These are phyloP conservation scores for Diutina mesorugosa DNA, from an alignment of 1,139 yeast genomes.

Conservation along the genomic window DNA sequence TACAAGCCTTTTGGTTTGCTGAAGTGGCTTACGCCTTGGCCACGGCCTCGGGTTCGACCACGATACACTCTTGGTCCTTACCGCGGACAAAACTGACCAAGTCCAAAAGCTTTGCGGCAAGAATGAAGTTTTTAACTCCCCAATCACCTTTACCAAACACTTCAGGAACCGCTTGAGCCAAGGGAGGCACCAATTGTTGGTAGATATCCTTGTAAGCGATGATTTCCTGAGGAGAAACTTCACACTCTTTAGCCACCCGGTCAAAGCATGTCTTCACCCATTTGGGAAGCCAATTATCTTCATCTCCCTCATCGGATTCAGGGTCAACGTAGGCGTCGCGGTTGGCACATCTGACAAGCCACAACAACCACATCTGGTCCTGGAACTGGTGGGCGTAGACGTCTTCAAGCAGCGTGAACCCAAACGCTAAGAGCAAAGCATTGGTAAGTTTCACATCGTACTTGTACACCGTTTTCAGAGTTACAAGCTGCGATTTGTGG, in stretches of 20 bases:
- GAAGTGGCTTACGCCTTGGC: not conserved
- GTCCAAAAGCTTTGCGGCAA: slow-evolving; percentile 50
- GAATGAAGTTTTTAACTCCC: slow-evolving; percentile 45
- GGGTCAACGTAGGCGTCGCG: slow-evolving; percentile 17
- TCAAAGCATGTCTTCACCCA: slow-evolving; percentile 38
- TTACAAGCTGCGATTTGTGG: slow-evolving; percentile 25
- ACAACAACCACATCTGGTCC: slow-evolving; percentile 50
- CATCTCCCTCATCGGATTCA: slow-evolving; percentile 10
- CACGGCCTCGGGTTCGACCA: slow-evolving; percentile 19
- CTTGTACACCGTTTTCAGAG: slow-evolving; percentile 46
- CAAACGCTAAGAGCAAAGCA: slow-evolving; percentile 42
- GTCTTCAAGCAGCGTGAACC: slow-evolving; percentile 41
- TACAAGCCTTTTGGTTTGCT: too few relatives aligned
- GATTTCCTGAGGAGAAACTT: slow-evolving; percentile 37
- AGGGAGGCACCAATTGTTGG: slow-evolving; percentile 40
- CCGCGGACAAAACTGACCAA: slow-evolving; percentile 46
- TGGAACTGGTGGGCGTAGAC: slow-evolving; percentile 32
- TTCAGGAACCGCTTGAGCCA: slow-evolving; percentile 46
- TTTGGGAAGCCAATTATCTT: slow-evolving; percentile 29
- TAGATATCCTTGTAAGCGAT: slow-evolving; percentile 42
- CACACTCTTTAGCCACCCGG: slow-evolving; percentile 21
- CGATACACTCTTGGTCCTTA: slow-evolving; percentile 46
- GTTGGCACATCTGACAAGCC: slow-evolving; percentile 50
- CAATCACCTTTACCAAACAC: slow-evolving; percentile 48
- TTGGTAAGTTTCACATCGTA: slow-evolving; percentile 42